phyloP scores from a whole-genome alignment of 768 basidiomycete genomes.

The Lenzites betulinus region DNA sequence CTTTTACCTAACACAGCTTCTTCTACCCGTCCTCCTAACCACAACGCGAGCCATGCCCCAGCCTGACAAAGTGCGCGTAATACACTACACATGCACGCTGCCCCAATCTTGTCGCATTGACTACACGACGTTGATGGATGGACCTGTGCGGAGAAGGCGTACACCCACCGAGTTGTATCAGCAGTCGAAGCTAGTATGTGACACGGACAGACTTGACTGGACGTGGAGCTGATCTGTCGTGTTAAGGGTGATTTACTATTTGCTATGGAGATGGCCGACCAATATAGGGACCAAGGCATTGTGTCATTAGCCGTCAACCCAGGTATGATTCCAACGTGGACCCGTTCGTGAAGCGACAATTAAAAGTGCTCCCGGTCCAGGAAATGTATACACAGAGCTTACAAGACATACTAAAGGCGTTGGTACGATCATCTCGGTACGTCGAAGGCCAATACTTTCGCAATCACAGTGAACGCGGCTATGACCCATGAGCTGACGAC shows the following conservation, averaged over 20 bases:
- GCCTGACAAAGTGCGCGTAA: slow-evolving; percentile 43
- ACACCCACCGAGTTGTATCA: slow-evolving; percentile 19
- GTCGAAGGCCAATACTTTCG: no score
- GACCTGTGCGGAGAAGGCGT: slow-evolving; percentile 22
- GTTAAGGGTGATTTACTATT: slow-evolving; percentile 30
- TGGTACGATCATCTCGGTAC: neutral
- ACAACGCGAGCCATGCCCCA: slow-evolving; percentile 41
- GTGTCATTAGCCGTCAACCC: slow-evolving; percentile 50
- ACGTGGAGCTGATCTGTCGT: neutral
- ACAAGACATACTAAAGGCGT: neutral
- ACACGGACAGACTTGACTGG: neutral
- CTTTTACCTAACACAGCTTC: slow-evolving; percentile 55
- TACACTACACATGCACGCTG: slow-evolving; percentile 45
- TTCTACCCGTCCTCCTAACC: slow-evolving; percentile 47
- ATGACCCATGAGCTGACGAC: neutral
- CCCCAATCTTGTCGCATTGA: slow-evolving; percentile 36
- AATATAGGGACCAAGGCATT: slow-evolving; percentile 46
- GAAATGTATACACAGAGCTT: slow-evolving; percentile 7
- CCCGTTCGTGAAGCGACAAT: no score
- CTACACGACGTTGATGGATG: slow-evolving; percentile 40
- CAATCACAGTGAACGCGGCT: no score
- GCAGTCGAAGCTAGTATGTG: slow-evolving; percentile 51
- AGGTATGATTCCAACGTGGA: no score
- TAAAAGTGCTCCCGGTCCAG: no score
- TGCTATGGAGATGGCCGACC: slow-evolving; percentile 48